Evolutionary conservation across 495 filamentous ascomycete genomes (phyloP).

Genomic region (Neurospora terricola): DNA sequence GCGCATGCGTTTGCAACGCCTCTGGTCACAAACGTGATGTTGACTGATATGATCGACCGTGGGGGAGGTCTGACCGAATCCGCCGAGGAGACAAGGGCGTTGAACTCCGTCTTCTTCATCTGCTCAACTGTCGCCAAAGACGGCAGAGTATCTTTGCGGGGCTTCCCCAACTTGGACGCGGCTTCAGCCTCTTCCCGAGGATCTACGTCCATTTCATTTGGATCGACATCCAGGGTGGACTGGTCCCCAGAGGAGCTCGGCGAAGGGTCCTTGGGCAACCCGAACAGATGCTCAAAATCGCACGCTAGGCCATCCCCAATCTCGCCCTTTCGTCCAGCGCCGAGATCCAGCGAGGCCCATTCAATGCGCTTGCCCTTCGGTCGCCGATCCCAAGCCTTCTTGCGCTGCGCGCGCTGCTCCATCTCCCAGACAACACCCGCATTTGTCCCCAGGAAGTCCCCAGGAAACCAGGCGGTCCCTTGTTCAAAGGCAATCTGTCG

Average conservation of each 20-base stretch:
- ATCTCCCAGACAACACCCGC: constrained; percentile 73
- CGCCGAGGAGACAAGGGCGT: constrained; percentile 7
- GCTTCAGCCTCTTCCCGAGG: constrained; percentile 2
- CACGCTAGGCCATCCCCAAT: constrained; percentile 76
- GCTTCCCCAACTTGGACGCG: background rate
- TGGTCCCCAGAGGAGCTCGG: constrained; percentile 14
- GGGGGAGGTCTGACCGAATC: constrained; percentile 7
- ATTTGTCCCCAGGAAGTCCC: constrained; percentile 72
- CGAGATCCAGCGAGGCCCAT: constrained; percentile 68
- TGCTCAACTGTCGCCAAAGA: constrained; percentile 14
- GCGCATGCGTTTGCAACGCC: constrained; percentile 33
- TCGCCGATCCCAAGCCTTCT: constrained; percentile 61
- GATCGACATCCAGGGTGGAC: constrained; percentile 4
- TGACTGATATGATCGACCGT: constrained; percentile 23
- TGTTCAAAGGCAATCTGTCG: constrained; percentile 77
- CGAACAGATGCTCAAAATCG: constrained; percentile 66
- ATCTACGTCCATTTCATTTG: constrained; percentile 18
- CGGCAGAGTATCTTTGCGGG: background rate
- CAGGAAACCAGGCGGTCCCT: constrained; percentile 76
- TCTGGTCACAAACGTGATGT: constrained; percentile 26
- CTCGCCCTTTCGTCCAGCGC: constrained; percentile 68
- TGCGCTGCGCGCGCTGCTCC: constrained; percentile 49
- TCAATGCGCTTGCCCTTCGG: constrained; percentile 75
- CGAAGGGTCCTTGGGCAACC: constrained; percentile 5
- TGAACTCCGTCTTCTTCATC: constrained; percentile 23